Percentiles rank a stretch among this genome's conserved stretches.
These are phyloP conservation scores for Penicillium thymicola DNA, from an alignment of 2,329 filamentous ascomycete genomes.

Conservation along the genomic window DNA sequence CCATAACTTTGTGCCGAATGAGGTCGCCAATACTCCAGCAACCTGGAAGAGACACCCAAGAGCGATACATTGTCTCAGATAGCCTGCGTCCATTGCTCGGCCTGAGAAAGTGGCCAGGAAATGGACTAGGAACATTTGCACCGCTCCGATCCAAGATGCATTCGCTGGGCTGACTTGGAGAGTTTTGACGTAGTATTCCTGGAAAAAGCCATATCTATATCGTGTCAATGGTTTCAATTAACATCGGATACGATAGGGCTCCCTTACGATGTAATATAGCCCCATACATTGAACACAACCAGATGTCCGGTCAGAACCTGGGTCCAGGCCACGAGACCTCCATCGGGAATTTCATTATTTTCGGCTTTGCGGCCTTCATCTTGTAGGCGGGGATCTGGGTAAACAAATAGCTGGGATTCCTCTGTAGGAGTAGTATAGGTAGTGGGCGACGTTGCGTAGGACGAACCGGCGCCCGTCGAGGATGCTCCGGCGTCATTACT, in stretches of 20 bases:
- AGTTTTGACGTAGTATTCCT: conserved; percentile 42
- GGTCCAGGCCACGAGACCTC: conserved; percentile 30
- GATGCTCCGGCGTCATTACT: not conserved
- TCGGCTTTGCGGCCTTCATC: conserved; percentile 2
- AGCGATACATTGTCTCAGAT: conserved; percentile 28
- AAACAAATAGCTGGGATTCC: not conserved
- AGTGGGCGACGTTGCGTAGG: not conserved
- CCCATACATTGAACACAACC: conserved; percentile 25
- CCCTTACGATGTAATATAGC: conserved; percentile 11
- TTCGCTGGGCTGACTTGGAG: conserved; percentile 34
- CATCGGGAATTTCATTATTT: conserved; percentile 24
- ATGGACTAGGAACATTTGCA: conserved; percentile 46
- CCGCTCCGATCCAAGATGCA: conserved; percentile 49
- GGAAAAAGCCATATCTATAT: conserved; percentile 39
- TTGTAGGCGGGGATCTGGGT: not conserved
- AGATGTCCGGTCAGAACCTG: conserved; percentile 32
- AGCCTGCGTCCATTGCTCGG: conserved; percentile 42
- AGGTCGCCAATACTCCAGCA: conserved; percentile 48
- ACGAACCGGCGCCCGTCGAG: not conserved
- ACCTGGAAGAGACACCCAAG: conserved; percentile 20
- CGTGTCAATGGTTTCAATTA: not conserved
- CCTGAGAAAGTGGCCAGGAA: conserved; percentile 43
- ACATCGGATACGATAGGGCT: not conserved
- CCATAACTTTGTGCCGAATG: conserved; percentile 45
- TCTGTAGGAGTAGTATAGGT: not conserved